Evolutionary conservation across 208 protist genomes (phyloP).

Genomic region (Wallacemonas sp.): DNA sequence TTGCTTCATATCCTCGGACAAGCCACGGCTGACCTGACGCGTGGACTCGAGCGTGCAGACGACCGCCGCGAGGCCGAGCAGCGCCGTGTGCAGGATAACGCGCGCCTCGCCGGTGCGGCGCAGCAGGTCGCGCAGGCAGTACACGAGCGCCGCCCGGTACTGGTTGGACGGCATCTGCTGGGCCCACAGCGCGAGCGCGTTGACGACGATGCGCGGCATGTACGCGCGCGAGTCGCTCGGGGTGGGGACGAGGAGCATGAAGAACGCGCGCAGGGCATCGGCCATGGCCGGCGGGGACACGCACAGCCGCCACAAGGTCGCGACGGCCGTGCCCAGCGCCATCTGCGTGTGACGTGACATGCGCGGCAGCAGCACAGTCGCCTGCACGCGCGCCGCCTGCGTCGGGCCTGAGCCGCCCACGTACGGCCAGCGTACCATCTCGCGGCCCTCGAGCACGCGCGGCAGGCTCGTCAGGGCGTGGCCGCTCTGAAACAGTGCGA

Average conservation of each 20-base stretch:
- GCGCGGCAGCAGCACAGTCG: constrained; percentile 41
- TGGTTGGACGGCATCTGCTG: constrained; percentile 49
- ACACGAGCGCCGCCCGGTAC: constrained; percentile 46
- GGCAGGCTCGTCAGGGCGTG: constrained; percentile 23
- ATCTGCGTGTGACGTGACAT: constrained; percentile 43
- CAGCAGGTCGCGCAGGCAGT: constrained; percentile 49
- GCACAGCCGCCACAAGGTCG: constrained; percentile 34
- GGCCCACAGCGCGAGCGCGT: constrained; percentile 55
- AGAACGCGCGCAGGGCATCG: constrained; percentile 53
- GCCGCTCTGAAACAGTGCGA: constrained; percentile 46
- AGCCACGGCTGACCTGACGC: constrained; percentile 39
- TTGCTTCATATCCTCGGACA: constrained; percentile 47
- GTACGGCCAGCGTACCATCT: constrained; percentile 37
- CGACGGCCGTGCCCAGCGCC: constrained; percentile 50
- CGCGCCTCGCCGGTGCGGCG: constrained; percentile 34
- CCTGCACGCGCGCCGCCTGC: constrained; percentile 48
- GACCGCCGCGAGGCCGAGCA: constrained; percentile 46
- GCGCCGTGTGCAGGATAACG: constrained; percentile 52
- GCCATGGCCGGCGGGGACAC: constrained; percentile 36
- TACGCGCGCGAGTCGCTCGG: constrained; percentile 43
- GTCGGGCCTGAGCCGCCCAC: constrained; percentile 44
- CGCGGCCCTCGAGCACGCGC: constrained; percentile 21
- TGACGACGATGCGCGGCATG: constrained; percentile 60
- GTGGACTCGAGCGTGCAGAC: constrained; percentile 49
- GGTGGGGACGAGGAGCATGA: constrained; percentile 57